phyloP scores from a whole-genome alignment of 2,329 filamentous ascomycete genomes.

The Colletotrichum sp. region DNA sequence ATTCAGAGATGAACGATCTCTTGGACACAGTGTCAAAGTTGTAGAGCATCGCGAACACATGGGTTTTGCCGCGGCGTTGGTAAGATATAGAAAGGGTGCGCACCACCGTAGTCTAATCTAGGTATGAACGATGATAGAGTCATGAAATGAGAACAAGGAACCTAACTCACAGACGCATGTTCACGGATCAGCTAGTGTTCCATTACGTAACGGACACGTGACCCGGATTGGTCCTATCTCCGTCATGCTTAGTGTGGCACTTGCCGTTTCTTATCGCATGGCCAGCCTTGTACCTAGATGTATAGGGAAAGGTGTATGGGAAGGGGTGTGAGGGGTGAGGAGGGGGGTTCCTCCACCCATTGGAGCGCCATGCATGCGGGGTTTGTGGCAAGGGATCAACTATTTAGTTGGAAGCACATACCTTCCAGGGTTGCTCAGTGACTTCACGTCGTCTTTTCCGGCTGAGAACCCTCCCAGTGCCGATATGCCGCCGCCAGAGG shows the following conservation, averaged over 20 bases:
- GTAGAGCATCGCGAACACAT: slow-evolving; percentile 13
- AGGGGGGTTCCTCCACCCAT: not conserved
- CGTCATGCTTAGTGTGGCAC: not conserved
- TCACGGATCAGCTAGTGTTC: not conserved
- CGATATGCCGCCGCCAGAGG: slow-evolving; percentile 37
- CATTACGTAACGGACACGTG: slow-evolving; percentile 4
- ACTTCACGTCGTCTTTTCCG: slow-evolving; percentile 2
- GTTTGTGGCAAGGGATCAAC: not conserved
- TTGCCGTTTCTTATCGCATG: slow-evolving; percentile 6
- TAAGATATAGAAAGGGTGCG: not conserved
- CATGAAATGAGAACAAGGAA: not conserved
- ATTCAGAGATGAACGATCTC: slow-evolving; percentile 61
- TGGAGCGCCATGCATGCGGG: slow-evolving; percentile 5
- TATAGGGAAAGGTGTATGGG: not conserved
- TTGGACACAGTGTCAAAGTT: slow-evolving; percentile 34
- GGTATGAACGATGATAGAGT: not conserved
- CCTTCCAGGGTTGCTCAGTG: not conserved
- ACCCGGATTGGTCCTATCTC: not conserved
- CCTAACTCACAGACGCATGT: not conserved
- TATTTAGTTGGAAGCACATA: slow-evolving; percentile 15
- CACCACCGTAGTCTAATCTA: not conserved
- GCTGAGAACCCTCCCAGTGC: slow-evolving; percentile 7
- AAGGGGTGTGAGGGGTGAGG: not conserved
- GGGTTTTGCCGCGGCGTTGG: not conserved
- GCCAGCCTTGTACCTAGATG: not conserved